Evolutionary conservation across 768 basidiomycete genomes (phyloP).

Genomic region (Phlebiopsis gigantea): DNA sequence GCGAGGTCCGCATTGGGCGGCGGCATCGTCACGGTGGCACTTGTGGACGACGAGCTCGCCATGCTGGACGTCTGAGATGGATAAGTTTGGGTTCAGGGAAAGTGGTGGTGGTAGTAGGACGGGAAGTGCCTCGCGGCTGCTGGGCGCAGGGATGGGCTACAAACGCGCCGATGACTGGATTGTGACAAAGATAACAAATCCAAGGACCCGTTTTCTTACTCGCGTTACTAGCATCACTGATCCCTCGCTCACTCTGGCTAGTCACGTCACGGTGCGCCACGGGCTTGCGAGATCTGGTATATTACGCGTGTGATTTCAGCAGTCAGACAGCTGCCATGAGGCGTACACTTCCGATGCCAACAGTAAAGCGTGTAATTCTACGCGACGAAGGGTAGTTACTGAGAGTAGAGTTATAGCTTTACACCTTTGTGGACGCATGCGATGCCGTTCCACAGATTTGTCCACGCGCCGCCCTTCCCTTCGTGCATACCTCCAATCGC

Average conservation of each 20-base stretch:
- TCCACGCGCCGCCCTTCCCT: conserved; percentile 80
- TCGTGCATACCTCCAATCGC: conserved; percentile 52
- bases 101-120: conserved; percentile 15
- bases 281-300: background rate
- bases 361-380: no score
- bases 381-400: background rate
- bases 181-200: background rate
- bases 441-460: conserved; percentile 82
- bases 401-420: conserved; percentile 47
- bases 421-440: conserved; percentile 83
- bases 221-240: background rate
- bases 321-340: no score
- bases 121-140: conserved; percentile 12
- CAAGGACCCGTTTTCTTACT: background rate
- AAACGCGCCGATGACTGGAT: background rate
- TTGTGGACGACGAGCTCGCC: conserved; percentile 20
- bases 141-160: background rate
- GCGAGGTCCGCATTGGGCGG: conserved; percentile 61
- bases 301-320: no score
- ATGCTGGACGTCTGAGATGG: conserved; percentile 7
- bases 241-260: background rate
- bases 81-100: background rate
- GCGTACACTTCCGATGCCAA: no score
- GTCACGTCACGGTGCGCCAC: background rate
- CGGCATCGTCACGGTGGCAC: conserved; percentile 42